These are phyloP conservation scores for Sugiyamaella mastotermitis DNA, from an alignment of 805 yeast species.

Conservation along the genomic window DNA sequence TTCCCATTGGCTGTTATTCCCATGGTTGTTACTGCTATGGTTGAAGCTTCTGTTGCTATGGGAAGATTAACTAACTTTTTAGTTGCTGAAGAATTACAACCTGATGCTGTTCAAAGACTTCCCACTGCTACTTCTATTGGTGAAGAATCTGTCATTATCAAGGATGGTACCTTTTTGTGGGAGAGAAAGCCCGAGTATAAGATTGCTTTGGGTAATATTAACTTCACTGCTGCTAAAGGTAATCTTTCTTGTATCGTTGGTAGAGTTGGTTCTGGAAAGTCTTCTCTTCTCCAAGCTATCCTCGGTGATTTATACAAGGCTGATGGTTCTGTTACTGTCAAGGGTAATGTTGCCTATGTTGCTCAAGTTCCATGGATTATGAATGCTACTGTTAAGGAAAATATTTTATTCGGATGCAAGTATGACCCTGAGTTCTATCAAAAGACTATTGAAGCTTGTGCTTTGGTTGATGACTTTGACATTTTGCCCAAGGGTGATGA, in stretches of 20 bases:
- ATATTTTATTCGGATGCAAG: slow-evolving; percentile 61
- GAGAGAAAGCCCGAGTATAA: slow-evolving; percentile 59
- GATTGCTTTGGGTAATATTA: slow-evolving; percentile 58
- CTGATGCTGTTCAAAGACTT: slow-evolving; percentile 56
- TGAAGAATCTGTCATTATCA: slow-evolving; percentile 45
- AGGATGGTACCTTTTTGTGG: slow-evolving; percentile 36
- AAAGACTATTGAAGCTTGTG: slow-evolving; percentile 56
- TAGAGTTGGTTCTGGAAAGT: slow-evolving; percentile 84
- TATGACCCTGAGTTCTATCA: slow-evolving; percentile 47
- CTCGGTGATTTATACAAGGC: slow-evolving; percentile 78
- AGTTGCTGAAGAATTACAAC: slow-evolving; percentile 67
- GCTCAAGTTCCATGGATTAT: slow-evolving; percentile 94
- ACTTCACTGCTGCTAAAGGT: slow-evolving; percentile 68
- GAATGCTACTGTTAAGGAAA: slow-evolving; percentile 83
- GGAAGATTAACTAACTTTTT: slow-evolving; percentile 66
- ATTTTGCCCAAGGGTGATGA: slow-evolving; percentile 67
- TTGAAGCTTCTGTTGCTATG: slow-evolving; percentile 68
- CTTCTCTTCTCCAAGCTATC: slow-evolving; percentile 72
- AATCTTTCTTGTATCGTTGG: slow-evolving; percentile 84
- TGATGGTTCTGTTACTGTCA: slow-evolving; percentile 63
- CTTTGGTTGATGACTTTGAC: slow-evolving; percentile 57
- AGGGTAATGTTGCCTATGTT: slow-evolving; percentile 81
- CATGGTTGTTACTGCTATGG: slow-evolving; percentile 73
- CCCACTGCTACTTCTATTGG: slow-evolving; percentile 55
- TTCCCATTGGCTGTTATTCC: slow-evolving; percentile 95